Base-by-base conservation (phyloP, 805 yeast species). In the Yamadazyma tumulicola region DNA sequence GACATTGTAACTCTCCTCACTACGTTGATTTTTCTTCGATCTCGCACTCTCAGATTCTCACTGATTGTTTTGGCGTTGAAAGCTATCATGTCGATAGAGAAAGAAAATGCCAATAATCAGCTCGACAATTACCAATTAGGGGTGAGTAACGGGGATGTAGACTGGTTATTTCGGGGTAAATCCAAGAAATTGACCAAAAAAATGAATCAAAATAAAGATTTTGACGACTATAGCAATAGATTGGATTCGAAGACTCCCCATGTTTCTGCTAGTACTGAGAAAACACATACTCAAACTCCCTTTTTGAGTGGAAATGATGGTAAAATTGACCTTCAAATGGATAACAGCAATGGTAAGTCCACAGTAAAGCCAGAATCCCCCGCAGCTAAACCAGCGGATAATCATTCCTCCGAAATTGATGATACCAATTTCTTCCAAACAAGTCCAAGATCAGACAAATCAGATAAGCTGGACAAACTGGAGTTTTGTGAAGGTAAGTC, bases 141-240 rank as follows among this genome's bases (percentile, higher is more conserved):
- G 4, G 85, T 79, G 2, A 64, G 81, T 33, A 79, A 81, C 48
- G 81, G 85, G 28, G 91, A 84, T 46, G 88, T 85, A 9, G 94
- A 84, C 51, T 85, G 95, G 95, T 64, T 85, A 18, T 84, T 84
- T 52, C 67, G 87, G 48, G 89, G 89, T n/a, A 80, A 80, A 52
- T 78, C 80, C 26, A 77, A 74, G 59, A 77, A 74, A 43, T 51
- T 72, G 31, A 61, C 72, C 26, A 73, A 72, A 45, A 70, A 66
- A 45, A 52, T 59, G 58, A 59, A 52, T 32, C 33, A 34, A n/a
- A 33, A 30, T 23, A 37, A 37, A 14, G 40, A 32, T 10, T 19
- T 25, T 15, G 32, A 26, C 6, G 42, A 45, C 14, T 39, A 34
- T 6, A 31, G 24, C 19, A 49, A 57, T 8, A 61, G 34, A 52